Evolutionary conservation across 2,329 filamentous ascomycete species (phyloP), one percentile per base, ranked within the genome.

Genomic region (Blastomyces silverae): DNA sequence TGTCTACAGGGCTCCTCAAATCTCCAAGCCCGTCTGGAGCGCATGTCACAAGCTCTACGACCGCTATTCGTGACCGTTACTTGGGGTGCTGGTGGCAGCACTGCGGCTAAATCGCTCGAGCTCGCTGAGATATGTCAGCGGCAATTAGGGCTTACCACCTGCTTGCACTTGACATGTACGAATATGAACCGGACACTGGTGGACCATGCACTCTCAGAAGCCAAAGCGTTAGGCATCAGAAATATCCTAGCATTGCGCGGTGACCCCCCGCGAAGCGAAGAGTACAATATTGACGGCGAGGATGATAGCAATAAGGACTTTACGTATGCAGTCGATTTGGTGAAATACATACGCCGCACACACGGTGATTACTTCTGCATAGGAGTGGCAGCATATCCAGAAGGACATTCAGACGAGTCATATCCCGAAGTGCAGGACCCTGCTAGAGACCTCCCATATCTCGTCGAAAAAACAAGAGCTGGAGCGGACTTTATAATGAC

Each of bases 401-500:
- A 99, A 77, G 94, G 94, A 7, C 94, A 97, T 75, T 89, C 92
- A 6, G 92, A 96, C 73, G 91, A 96, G 76, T 91, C 88, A 67
- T 89, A 95, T 76, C 93, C 93, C 1, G 90, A 95, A 72, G 84
- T 89, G 67, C 87, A 89, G 73, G 83, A 84, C 69, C 81, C 84
- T 0, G 74, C 76, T 64, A 79, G 80, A 63, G 94, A 99, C 77
- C 79, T 99, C 66, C 90, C 92, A 0, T 96, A 89, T 72, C 82
- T 99, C 63, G 85, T 96, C 13, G 92, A 96, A 70, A 99, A 99
- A 82, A 89, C 89, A 0, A 83, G 88, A 70, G 94, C 94, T 3
- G 94, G 94, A 0, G 94, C 92, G 61, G 92, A 97, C 78, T 99
- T 99, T 74, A 89, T 99, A 77, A 96, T 99, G 91, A 97, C 94